phyloP scores from a whole-genome alignment of 2,329 filamentous ascomycete genomes.

The Incumbomyces delicatus region DNA sequence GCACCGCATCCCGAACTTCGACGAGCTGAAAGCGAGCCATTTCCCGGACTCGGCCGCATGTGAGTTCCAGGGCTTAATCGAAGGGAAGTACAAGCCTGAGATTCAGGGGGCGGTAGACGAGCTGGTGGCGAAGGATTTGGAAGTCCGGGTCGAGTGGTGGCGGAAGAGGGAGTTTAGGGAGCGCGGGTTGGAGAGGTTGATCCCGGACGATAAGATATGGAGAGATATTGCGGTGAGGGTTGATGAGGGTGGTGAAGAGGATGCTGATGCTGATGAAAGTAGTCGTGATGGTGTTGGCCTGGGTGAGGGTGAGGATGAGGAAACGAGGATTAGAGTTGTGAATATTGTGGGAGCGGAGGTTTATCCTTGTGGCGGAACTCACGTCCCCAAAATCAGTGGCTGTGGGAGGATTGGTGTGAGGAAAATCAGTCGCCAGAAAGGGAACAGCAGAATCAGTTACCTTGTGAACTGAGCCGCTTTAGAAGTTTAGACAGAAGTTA shows the following conservation, averaged over 20 bases:
- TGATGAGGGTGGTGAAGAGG: slow-evolving; percentile 45
- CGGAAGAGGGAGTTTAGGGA: slow-evolving; percentile 49
- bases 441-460: slow-evolving; percentile 49
- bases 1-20: slow-evolving; percentile 43
- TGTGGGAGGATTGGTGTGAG: slow-evolving; percentile 54
- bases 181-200: slow-evolving; percentile 45
- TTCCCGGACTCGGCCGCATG: slow-evolving; percentile 58
- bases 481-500: no score
- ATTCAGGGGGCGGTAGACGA: slow-evolving; percentile 56
- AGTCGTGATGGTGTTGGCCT: slow-evolving; percentile 43
- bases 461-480: slow-evolving; percentile 17
- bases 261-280: slow-evolving; percentile 31
- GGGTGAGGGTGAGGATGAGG: slow-evolving; percentile 24
- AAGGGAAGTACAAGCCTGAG: slow-evolving; percentile 49
- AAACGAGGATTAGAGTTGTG: slow-evolving; percentile 57
- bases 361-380: slow-evolving; percentile 68
- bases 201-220: slow-evolving; percentile 46
- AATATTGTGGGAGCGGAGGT: slow-evolving; percentile 58
- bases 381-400: slow-evolving; percentile 51
- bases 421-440: slow-evolving; percentile 58
- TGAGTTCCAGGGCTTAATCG: slow-evolving; percentile 59
- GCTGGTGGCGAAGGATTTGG: slow-evolving; percentile 46
- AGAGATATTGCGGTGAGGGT: slow-evolving; percentile 60
- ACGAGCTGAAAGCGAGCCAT: slow-evolving; percentile 63
- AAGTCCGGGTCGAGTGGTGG: slow-evolving; percentile 59